phyloP scores from a whole-genome alignment of 2,329 filamentous ascomycete genomes.

The Orbilia quercus region DNA sequence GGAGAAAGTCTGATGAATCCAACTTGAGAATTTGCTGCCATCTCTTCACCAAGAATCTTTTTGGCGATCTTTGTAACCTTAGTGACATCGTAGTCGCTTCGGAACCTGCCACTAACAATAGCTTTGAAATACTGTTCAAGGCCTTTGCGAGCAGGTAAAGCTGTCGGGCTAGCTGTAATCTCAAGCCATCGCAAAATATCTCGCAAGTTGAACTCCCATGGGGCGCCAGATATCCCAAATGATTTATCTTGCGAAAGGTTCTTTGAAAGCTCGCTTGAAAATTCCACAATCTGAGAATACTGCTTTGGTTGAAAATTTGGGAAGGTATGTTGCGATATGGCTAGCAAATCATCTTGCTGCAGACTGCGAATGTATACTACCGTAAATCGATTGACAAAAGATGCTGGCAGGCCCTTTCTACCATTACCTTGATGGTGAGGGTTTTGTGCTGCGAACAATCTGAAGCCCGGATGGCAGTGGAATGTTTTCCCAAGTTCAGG shows the following conservation, averaged over 20 bases:
- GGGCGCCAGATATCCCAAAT: slow-evolving; percentile 73
- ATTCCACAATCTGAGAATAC: slow-evolving; percentile 76
- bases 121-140: slow-evolving; percentile 78
- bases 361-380: slow-evolving; percentile 97
- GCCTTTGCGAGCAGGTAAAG: slow-evolving; percentile 60
- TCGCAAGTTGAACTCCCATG: slow-evolving; percentile 97
- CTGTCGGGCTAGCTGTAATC: slow-evolving; percentile 80
- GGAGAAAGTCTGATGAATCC: slow-evolving; percentile 77
- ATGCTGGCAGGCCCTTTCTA: slow-evolving; percentile 90
- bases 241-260: slow-evolving; percentile 69
- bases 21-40: slow-evolving; percentile 68
- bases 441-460: slow-evolving; percentile 97
- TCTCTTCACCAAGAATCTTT: slow-evolving; percentile 70
- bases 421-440: slow-evolving; percentile 97
- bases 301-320: slow-evolving; percentile 71
- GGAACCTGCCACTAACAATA: slow-evolving; percentile 87
- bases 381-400: slow-evolving; percentile 97
- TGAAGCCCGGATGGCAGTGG: slow-evolving; percentile 85
- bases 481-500: slow-evolving; percentile 96
- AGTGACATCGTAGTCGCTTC: slow-evolving; percentile 74
- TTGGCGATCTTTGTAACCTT: slow-evolving; percentile 75
- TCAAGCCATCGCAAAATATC: slow-evolving; percentile 77
- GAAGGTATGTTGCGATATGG: slow-evolving; percentile 84
- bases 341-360: slow-evolving; percentile 78
- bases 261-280: slow-evolving; percentile 84